phyloP scores from a whole-genome alignment of 208 protist genomes.

The Endotrypanum monterogeii region DNA sequence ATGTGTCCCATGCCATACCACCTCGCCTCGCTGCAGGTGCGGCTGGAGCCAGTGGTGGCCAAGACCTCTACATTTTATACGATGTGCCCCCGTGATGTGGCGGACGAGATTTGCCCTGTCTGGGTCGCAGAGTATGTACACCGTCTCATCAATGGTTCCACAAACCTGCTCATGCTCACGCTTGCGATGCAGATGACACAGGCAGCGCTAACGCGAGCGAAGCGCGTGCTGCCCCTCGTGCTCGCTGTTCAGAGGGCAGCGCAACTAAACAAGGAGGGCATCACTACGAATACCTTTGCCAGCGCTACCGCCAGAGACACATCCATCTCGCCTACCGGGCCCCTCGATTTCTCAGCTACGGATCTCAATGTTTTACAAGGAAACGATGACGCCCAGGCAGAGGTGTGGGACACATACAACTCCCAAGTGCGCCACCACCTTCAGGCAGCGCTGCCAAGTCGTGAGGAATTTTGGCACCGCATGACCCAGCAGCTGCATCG shows the following conservation, averaged over 20 bases:
- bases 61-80: conserved; percentile 77
- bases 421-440: conserved; percentile 68
- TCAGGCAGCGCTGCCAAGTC: conserved; percentile 61
- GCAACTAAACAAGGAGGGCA: background rate
- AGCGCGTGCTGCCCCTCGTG: conserved; percentile 59
- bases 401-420: conserved; percentile 73
- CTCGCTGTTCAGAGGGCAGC: conserved; percentile 39
- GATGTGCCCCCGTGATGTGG: conserved; percentile 74
- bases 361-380: conserved; percentile 25
- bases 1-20: conserved; percentile 86
- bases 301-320: background rate
- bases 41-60: conserved; percentile 54
- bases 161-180: conserved; percentile 68
- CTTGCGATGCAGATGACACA: conserved; percentile 86
- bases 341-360: conserved; percentile 2
- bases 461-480: conserved; percentile 92
- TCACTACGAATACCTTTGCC: background rate
- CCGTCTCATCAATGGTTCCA: conserved; percentile 79
- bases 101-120: conserved; percentile 77
- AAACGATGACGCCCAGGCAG: conserved; percentile 28
- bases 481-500: conserved; percentile 90
- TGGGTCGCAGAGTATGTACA: conserved; percentile 88
- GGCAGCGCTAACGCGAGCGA: conserved; percentile 74
- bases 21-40: conserved; percentile 51
- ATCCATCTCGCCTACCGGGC: background rate